A percentile compares a stretch with the other conserved stretches of the same genome.
Conservation (phyloP, 768 basidiomycete genomes). For the Tricholoma furcatifolium region DNA sequence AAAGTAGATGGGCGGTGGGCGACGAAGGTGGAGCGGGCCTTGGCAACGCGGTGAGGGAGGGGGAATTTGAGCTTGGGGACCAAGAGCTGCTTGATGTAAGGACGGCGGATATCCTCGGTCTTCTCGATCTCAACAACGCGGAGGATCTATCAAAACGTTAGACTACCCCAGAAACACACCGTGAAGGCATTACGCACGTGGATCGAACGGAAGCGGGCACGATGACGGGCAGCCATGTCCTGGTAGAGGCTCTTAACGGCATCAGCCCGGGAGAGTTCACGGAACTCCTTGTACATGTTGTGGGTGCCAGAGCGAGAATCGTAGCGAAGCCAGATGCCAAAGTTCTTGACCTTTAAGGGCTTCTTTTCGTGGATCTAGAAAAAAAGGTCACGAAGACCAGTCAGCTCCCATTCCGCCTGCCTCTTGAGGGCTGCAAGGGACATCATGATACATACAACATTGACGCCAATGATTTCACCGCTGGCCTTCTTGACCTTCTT, state of each 20-base stretch:
- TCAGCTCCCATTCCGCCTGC: slow-evolving; percentile 79
- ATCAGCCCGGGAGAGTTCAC: slow-evolving; percentile 90
- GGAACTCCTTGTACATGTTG: slow-evolving; percentile 99
- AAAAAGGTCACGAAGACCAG: slow-evolving; percentile 30
- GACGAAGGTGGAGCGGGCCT: slow-evolving; percentile 77
- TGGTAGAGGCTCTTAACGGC: slow-evolving; percentile 98
- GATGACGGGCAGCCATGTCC: slow-evolving; percentile 99
- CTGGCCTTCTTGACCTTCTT: slow-evolving; percentile 99
- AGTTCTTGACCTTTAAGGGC: slow-evolving; percentile 99
- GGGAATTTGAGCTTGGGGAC: slow-evolving; percentile 94
- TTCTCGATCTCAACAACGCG: slow-evolving; percentile 97
- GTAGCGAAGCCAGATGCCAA: slow-evolving; percentile 99
- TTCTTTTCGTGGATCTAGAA: slow-evolving; percentile 95
- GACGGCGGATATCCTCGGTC: slow-evolving; percentile 86
- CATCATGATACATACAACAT: slow-evolving; percentile 80
- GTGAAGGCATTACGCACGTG: slow-evolving; percentile 57
- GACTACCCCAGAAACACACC: background rate
- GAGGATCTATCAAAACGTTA: slow-evolving; percentile 65
- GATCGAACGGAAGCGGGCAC: slow-evolving; percentile 98
- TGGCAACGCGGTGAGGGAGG: slow-evolving; percentile 84
- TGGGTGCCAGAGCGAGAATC: slow-evolving; percentile 99
- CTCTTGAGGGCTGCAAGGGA: slow-evolving; percentile 82
- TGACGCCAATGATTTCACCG: slow-evolving; percentile 98
- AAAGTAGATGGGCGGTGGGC: slow-evolving; percentile 79
- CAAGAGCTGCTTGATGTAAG: slow-evolving; percentile 97